Evolutionary conservation across 805 yeast species (phyloP).

Genomic region (Wickerhamiella kurtzmanii): DNA sequence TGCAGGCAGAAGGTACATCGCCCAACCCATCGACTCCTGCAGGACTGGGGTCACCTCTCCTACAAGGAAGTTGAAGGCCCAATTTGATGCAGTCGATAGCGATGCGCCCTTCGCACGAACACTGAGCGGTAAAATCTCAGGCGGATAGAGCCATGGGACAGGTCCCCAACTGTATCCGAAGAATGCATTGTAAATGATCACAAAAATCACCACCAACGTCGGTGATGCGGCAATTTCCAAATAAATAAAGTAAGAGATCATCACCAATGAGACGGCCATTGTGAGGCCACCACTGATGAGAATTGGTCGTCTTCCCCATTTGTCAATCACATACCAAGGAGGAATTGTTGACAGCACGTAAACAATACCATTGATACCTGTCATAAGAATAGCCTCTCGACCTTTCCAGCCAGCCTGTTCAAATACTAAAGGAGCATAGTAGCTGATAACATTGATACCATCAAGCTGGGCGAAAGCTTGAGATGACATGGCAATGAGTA

Average conservation of each 20-base stretch:
- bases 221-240: slow-evolving; percentile 45
- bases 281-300: slow-evolving; percentile 62
- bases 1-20: slow-evolving; percentile 71
- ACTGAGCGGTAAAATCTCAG: slow-evolving; percentile 72
- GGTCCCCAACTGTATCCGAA: slow-evolving; percentile 94
- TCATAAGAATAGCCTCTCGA: slow-evolving; percentile 75
- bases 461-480: slow-evolving; percentile 88
- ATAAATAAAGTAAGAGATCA: slow-evolving; percentile 50
- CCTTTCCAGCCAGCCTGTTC: slow-evolving; percentile 95
- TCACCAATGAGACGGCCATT: slow-evolving; percentile 59
- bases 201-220: slow-evolving; percentile 57
- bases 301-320: slow-evolving; percentile 86
- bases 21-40: slow-evolving; percentile 65
- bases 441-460: slow-evolving; percentile 85
- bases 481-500: slow-evolving; percentile 78
- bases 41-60: slow-evolving; percentile 85
- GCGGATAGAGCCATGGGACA: slow-evolving; percentile 78
- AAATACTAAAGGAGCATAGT: slow-evolving; percentile 86
- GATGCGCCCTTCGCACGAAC: slow-evolving; percentile 87
- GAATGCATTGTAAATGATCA: slow-evolving; percentile 61
- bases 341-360: slow-evolving; percentile 61
- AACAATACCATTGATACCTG: slow-evolving; percentile 60
- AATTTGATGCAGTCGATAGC: slow-evolving; percentile 78
- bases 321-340: slow-evolving; percentile 82
- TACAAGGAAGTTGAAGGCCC: slow-evolving; percentile 85